phyloP scores from a whole-genome alignment of 495 filamentous ascomycete species.

The Aspergillus olivimuriae region DNA sequence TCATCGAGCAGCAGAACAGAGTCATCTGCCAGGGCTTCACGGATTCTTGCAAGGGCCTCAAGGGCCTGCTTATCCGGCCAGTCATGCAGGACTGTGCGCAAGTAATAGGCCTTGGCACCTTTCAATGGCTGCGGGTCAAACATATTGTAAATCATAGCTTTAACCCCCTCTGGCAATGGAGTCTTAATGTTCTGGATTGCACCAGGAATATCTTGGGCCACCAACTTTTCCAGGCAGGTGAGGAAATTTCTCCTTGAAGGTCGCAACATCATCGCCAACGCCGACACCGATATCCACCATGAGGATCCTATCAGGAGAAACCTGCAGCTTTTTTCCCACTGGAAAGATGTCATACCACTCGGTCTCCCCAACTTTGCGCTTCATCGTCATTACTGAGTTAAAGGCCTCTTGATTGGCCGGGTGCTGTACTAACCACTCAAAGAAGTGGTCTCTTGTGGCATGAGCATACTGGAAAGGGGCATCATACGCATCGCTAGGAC shows the following conservation, averaged over 20 bases:
- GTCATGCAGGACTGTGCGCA: conserved; percentile 41
- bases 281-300: conserved; percentile 50
- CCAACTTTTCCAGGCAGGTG: conserved; percentile 29
- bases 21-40: conserved; percentile 34
- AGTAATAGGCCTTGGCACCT: conserved; percentile 25
- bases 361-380: neutral
- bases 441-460: conserved; percentile 21
- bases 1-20: conserved; percentile 34
- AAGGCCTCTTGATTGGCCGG: conserved; percentile 12
- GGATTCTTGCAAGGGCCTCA: conserved; percentile 29
- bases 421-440: conserved; percentile 20
- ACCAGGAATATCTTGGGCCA: conserved; percentile 43
- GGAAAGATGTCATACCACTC: conserved; percentile 22
- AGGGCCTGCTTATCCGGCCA: conserved; percentile 35
- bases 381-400: conserved; percentile 18
- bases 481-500: conserved; percentile 16
- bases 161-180: conserved; percentile 17
- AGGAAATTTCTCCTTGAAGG: conserved; percentile 29
- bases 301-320: conserved; percentile 21
- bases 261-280: conserved; percentile 38
- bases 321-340: conserved; percentile 10
- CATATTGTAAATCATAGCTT: conserved; percentile 35
- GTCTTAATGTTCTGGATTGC: conserved; percentile 31
- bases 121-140: conserved; percentile 41
- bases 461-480: conserved; percentile 24